Evolutionary conservation across 177 flowering plant species (phyloP).

Genomic region (Telopea speciosissima): DNA sequence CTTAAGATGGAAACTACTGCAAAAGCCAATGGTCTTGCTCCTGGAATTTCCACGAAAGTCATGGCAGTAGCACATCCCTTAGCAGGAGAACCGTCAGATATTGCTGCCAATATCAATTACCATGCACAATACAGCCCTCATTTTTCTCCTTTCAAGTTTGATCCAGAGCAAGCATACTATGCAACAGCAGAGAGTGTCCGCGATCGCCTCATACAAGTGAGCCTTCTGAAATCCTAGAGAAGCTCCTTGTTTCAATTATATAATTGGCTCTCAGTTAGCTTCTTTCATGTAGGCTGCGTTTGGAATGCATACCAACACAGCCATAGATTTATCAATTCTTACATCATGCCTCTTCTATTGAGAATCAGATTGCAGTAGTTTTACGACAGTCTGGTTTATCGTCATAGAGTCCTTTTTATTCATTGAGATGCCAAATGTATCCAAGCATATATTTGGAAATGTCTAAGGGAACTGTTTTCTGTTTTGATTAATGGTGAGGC

Average conservation of each 20-base stretch:
- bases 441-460: too few species aligned
- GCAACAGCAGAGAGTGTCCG: conserved; percentile 92
- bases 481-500: too few species aligned
- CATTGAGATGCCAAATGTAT: too few species aligned
- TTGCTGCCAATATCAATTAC: conserved; percentile 81
- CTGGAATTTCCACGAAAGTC: conserved; percentile 25
- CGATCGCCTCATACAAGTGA: conserved; percentile 70
- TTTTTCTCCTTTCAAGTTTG: conserved; percentile 86
- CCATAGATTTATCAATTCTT: background rate
- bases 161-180: conserved; percentile 82
- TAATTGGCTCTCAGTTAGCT: too few species aligned
- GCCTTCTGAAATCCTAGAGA: background rate
- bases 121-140: conserved; percentile 85
- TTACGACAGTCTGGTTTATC: too few species aligned
- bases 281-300: background rate
- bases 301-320: too few species aligned
- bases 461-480: too few species aligned
- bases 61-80: conserved; percentile 60
- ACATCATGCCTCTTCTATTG: too few species aligned
- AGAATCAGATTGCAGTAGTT: too few species aligned
- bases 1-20: conserved; percentile 28
- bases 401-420: too few species aligned
- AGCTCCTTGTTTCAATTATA: background rate
- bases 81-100: conserved; percentile 49
- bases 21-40: conserved; percentile 31